These are phyloP conservation scores for Nepenthes alata DNA, from an alignment of 179 eudicot species.

Conservation along the genomic window DNA sequence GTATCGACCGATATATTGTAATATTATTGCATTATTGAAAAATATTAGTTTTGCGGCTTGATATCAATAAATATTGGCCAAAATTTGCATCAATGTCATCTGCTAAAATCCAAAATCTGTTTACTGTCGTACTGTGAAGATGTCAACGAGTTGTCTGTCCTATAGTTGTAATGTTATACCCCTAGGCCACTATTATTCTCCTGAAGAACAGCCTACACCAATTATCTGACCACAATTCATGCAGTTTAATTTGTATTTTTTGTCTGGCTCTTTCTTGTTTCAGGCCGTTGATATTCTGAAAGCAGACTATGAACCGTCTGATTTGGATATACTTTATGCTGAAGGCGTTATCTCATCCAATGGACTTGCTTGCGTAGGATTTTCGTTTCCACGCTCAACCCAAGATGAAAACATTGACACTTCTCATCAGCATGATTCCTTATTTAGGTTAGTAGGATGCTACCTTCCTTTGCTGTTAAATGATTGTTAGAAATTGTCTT, in stretches of 20 bases:
- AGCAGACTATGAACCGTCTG: slow-evolving; percentile 81
- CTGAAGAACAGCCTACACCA: too few relatives aligned
- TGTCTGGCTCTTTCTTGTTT: slow-evolving; percentile 8
- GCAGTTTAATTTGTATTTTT: neutral
- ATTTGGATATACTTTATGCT: slow-evolving; percentile 78
- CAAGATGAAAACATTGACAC: slow-evolving; percentile 38
- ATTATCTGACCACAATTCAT: neutral
- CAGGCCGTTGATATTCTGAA: slow-evolving; percentile 77
- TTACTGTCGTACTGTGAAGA: too few relatives aligned
- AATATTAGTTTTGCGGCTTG: too few relatives aligned
- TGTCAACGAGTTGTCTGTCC: too few relatives aligned
- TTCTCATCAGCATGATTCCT: slow-evolving; percentile 49
- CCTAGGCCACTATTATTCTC: too few relatives aligned
- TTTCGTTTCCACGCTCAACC: slow-evolving; percentile 60
- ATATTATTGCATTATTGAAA: too few relatives aligned
- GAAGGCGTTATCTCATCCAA: slow-evolving; percentile 88
- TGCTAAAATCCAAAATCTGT: too few relatives aligned
- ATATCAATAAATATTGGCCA: too few relatives aligned
- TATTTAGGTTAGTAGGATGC: slow-evolving; percentile 36
- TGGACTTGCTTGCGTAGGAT: slow-evolving; percentile 82
- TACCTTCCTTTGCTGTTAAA: too few relatives aligned
- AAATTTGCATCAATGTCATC: too few relatives aligned
- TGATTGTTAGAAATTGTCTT: neutral
- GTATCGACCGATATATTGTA: too few relatives aligned
- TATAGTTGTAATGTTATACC: too few relatives aligned